Base-by-base conservation (phyloP, 176 grass and related monocot species). In the Hordeum marinum region DNA sequence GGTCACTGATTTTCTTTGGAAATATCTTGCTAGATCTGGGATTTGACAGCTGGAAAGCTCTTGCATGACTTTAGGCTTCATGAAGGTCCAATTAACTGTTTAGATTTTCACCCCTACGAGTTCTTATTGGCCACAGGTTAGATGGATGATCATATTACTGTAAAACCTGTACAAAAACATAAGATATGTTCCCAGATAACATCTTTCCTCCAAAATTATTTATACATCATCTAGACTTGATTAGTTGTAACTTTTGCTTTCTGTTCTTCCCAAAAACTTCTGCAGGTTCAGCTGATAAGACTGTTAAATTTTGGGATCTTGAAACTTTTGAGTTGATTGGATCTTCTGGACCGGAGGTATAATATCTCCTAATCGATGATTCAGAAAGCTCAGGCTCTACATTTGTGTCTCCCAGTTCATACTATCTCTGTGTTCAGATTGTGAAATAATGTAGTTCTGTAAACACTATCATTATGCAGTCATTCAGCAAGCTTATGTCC, bases 321-420 rank as follows among this genome's bases (percentile, higher is more conserved):
- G 96, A 98, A 72, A 98, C 91, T 82, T 95, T 98, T 85, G 96
- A 98, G 85, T 85, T 94, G 77, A 92, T 94, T 76, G 93, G 96
- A 32, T 98, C 96, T 78, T 90, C 88, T 85, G 85, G 90, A 86
- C 91, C 91, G 75, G 91, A 98, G 93, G 96, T 98, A 90, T 43
- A 34, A 66, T 45, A 65, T 73, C 32, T 81, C 69, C 79, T 67
- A 85, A 74, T 61, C 67, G 78, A 52, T 76, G 31, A 57, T 70
- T 88, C 39, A 63, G 11, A 87, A 76, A 86, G 34, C 50, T 57
- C 64, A 58, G 32, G 13, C 20, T 58, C 40, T 32, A 8, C 9
- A 46, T 39, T 71, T 58, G 41, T 81, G 43, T 43, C 68, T 42
- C 41, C 34, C 32, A 55, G 48, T 50, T 31, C 11, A 79, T 64